Base-by-base conservation (phyloP, 345 rosid genomes). In the Litchi chinensis region DNA sequence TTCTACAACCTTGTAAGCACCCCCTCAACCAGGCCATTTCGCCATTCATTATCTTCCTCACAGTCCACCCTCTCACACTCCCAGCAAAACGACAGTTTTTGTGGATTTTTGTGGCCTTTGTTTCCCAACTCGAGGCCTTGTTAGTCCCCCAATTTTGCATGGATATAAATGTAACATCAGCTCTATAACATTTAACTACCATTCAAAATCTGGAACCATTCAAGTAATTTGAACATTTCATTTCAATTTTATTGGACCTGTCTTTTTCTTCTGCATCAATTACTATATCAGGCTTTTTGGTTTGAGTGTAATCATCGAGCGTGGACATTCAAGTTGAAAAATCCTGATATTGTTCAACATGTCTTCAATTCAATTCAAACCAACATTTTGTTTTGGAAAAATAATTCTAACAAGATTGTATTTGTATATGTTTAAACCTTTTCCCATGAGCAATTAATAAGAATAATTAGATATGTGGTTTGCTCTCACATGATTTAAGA, bases 1-100 rank as follows among this genome's bases (percentile, higher is more conserved):
- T 83, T 83, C 86, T 40, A 28, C 68, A 12, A 46, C 62, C 8
- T 44, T 19, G 46, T 54, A 77, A 40, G 16, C 18, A 50, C n/a
- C 52, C 22, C 75, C 65, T 2, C 50, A 46, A n/a, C 46, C 26
- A 26, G 18, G 62, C 67, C 50, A 18, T 75, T 54, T 37, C 44
- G 13, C 9, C 39, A 62, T 60, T 24, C 54, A 39, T 32, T 2
- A 32, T 32, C 37, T 32, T 32, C 37, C 37, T 32, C 37, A 32
- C 56, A 69, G 41, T 74, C 70, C 79, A 65, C 63, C 16, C 9
- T 22, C 2, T 32, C 1, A 32, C 37, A 32, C 37, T 32, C 37
- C 32, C 4, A 32, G 37, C 37, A 32, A 32, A 62, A 68, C 41
- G 40, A 39, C 44, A 32, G 37, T 32, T 32, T 32, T 32, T 32